These are phyloP conservation scores for Nigrospora sphaerica DNA, from an alignment of 2,329 filamentous ascomycete genomes.

Conservation along the genomic window DNA sequence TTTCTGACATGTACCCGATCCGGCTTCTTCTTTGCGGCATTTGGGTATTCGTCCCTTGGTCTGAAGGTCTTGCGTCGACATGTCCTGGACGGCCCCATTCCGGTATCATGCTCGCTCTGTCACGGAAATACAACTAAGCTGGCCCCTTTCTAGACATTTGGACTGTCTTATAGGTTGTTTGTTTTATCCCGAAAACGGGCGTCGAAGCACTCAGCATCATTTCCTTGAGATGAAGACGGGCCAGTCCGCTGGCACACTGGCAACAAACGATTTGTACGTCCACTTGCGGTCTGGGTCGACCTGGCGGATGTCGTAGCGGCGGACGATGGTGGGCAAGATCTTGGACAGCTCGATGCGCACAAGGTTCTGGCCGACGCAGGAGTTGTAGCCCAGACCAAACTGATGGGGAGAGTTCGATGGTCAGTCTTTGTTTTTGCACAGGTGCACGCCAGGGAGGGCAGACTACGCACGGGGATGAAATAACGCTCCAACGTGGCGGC, in stretches of 20 bases:
- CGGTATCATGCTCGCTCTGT: no score
- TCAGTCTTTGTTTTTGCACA: background rate
- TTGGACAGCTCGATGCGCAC: conserved; percentile 11
- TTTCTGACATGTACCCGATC: no score
- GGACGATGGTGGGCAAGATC: conserved; percentile 9
- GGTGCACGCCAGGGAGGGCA: background rate
- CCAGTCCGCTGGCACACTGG: conserved; percentile 8
- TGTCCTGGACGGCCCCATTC: no score
- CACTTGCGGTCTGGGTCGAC: conserved; percentile 8
- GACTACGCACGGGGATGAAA: conserved; percentile 10
- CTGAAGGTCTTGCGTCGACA: no score
- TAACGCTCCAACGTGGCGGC: conserved; percentile 8
- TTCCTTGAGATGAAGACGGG: conserved; percentile 6
- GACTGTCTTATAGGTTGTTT: no score
- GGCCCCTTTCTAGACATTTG: no score
- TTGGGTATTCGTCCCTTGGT: no score
- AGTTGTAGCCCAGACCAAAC: conserved; percentile 3
- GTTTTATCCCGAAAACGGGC: no score
- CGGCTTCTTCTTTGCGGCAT: no score
- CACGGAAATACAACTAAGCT: no score
- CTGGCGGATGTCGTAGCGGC: conserved; percentile 9
- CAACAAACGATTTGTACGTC: conserved; percentile 8
- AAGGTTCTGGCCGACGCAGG: conserved; percentile 10
- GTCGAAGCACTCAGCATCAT: no score
- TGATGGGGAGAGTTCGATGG: background rate